Evolutionary conservation across 2,329 filamentous ascomycete species (phyloP).

Genomic region (Zasmidium angulare): DNA sequence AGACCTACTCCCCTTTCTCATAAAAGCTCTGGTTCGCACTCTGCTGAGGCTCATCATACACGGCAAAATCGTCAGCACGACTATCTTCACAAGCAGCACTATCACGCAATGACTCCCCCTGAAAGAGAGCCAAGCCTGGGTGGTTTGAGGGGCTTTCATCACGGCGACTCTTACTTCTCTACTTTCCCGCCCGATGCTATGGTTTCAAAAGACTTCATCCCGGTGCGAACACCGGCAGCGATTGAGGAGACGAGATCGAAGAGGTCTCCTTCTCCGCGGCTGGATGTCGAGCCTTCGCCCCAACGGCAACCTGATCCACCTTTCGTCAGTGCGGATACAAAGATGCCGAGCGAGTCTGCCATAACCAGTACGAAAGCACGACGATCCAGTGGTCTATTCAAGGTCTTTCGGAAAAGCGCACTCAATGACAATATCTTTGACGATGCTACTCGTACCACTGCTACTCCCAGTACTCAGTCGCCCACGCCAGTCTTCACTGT

Average conservation of each 20-base stretch:
- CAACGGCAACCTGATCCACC: neutral
- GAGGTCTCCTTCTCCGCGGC: neutral
- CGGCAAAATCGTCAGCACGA: neutral
- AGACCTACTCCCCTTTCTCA: neutral
- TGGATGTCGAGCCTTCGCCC: neutral
- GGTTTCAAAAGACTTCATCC: conserved; percentile 21
- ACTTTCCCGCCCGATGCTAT: conserved; percentile 24
- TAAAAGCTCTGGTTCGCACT: neutral
- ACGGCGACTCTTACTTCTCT: conserved; percentile 27
- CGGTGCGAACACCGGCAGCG: conserved; percentile 5
- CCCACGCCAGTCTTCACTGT: conserved; percentile 18
- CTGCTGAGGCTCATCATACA: neutral
- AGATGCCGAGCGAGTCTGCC: neutral
- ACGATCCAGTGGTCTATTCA: conserved; percentile 21
- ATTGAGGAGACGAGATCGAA: neutral
- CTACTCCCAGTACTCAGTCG: neutral
- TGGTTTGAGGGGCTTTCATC: conserved; percentile 7
- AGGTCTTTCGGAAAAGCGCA: conserved; percentile 18
- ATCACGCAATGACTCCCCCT: conserved; percentile 26
- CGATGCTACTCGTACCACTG: neutral
- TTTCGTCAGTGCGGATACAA: neutral
- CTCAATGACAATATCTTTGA: conserved; percentile 13
- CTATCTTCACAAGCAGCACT: conserved; percentile 11
- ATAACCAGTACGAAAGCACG: conserved; percentile 5
- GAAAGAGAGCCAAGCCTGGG: conserved; percentile 18